phyloP scores from a whole-genome alignment of 75 land plant species.

The Selaginella moellendorffii region DNA sequence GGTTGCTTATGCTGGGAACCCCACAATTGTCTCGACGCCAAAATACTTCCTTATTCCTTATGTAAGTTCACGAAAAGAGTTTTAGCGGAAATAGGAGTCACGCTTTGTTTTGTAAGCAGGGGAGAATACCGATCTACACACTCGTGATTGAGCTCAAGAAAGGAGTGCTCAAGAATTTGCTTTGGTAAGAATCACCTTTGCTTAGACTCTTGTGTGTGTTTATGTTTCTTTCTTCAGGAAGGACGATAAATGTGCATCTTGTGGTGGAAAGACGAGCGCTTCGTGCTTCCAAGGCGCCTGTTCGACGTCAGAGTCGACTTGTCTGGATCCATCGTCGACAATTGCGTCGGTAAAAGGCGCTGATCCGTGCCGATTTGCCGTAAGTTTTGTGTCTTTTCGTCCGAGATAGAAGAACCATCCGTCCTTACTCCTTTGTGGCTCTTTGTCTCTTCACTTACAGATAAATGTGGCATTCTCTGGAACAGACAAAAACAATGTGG shows the following conservation, averaged over 20 bases:
- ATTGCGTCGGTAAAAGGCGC: background rate
- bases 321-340: background rate
- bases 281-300: conserved; percentile 9
- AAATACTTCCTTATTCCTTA: conserved; percentile 11
- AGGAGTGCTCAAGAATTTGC: conserved; percentile 12
- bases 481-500: conserved; percentile 16
- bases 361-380: background rate
- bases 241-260: conserved; percentile 14
- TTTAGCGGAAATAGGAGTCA: background rate
- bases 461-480: conserved; percentile 23
- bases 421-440: background rate
- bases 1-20: conserved; percentile 16
- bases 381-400: background rate
- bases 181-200: conserved; percentile 10
- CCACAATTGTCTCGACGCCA: conserved; percentile 13
- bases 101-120: conserved; percentile 7
- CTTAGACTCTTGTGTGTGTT: background rate
- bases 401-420: background rate
- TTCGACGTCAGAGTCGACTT: conserved; percentile 4
- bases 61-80: background rate
- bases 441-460: conserved; percentile 13
- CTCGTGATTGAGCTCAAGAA: conserved; percentile 12
- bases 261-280: conserved; percentile 11
- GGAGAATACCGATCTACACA: conserved; percentile 3
- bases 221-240: conserved; percentile 9